Evolutionary conservation across 495 filamentous ascomycete species (phyloP), one percentile per base, ranked within the genome.

Genomic region (Penicillium salamii): DNA sequence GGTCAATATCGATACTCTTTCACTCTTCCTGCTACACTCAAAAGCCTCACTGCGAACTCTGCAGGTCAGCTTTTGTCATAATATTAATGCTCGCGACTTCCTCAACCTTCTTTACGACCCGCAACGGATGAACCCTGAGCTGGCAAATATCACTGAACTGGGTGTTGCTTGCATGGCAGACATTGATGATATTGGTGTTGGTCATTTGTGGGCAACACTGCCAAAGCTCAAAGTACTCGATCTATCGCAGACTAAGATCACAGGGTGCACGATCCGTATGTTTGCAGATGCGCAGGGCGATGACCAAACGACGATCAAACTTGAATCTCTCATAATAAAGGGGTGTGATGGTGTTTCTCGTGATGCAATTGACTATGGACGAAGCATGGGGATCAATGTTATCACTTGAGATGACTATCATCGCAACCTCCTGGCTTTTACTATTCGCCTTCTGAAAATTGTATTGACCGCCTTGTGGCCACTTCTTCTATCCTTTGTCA

Each of bases 291-390:
- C 57, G 1, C 50, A 42, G 8, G 19, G 35, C 1, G 47, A 42
- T 1, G 57, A 53, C 3, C 33, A 38, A 6, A 18, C 39, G 4
- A 20, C 3, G 0, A 42, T 56, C 15, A 57, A 51, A 7, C 44
- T 73, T 13, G 60, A 71, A 13, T 44, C 52, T 3, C 23, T 75
- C 6, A 42, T 57, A 42, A 47, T 65, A 14, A 58, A 37, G 9
- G 65, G 61, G 4, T 75, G 72, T 32, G 63, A 69, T 28, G 28
- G 49, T 20, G 53, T 72, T 0, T 72, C 69, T 9, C 58, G 59
- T 1, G 70, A 75, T 58, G 70, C 70, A 4, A 54, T 73, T 33
- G 59, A 59, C 3, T 74, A 69, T 44, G 69, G 65, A 13, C 65
- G 68, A 2, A 53, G 54, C 4, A 58, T 41, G 21, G 70, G 69